These are phyloP conservation scores for Eragrostis nindensis DNA, from an alignment of 176 grass and related monocot genomes.

Conservation along the genomic window DNA sequence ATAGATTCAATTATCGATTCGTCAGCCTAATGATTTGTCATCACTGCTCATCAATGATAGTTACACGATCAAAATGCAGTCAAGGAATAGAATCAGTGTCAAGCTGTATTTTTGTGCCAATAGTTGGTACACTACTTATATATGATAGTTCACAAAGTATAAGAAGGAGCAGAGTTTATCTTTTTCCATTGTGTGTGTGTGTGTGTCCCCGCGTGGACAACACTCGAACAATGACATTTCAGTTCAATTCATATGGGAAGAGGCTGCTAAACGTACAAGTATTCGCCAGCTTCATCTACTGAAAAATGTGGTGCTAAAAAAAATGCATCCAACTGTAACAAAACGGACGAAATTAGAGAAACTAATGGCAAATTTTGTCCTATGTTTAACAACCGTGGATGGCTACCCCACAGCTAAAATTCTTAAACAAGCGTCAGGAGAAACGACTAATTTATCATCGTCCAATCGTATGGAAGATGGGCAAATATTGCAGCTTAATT, in stretches of 20 bases:
- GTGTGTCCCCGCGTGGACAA: too few relatives aligned
- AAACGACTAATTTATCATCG: not conserved
- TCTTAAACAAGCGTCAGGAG: not conserved
- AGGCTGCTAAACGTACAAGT: too few relatives aligned
- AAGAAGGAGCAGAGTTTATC: too few relatives aligned
- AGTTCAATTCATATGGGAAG: too few relatives aligned
- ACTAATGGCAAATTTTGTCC: not conserved
- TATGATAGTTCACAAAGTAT: not conserved
- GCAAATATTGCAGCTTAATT: not conserved
- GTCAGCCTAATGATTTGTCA: not conserved
- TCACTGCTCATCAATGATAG: too few relatives aligned
- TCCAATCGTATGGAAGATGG: not conserved
- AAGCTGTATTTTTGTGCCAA: not conserved
- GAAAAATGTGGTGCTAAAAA: not conserved
- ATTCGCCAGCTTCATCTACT: not conserved
- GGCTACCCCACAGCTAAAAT: not conserved
- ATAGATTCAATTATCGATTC: not conserved
- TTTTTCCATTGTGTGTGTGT: too few relatives aligned
- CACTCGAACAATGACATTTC: too few relatives aligned
- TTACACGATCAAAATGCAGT: not conserved
- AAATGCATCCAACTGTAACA: not conserved
- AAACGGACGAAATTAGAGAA: not conserved
- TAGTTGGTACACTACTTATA: not conserved
- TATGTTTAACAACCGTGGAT: not conserved
- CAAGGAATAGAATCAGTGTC: not conserved